Conservation (phyloP, 78 protist species). For the Andalucia godoyi region DNA sequence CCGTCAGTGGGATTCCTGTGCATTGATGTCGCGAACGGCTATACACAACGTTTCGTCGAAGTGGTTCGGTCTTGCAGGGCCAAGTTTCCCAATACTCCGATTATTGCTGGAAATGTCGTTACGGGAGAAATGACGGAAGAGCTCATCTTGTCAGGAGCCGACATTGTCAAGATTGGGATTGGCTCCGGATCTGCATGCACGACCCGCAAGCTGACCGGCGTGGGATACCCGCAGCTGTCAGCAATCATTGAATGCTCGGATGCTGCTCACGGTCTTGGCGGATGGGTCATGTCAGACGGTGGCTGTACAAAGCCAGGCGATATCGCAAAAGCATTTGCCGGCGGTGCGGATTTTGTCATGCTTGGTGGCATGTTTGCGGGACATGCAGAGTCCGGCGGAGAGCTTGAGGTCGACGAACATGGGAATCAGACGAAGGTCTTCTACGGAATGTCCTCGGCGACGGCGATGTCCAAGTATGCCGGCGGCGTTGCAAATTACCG, state of each 20-base stretch:
- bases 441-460: constrained; percentile 41
- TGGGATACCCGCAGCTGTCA: constrained; percentile 71
- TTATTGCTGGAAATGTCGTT: constrained; percentile 82
- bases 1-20: neutral
- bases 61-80: constrained; percentile 16
- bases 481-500: constrained; percentile 53
- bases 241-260: constrained; percentile 64
- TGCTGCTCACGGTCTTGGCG: constrained; percentile 41
- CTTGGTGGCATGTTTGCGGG: constrained; percentile 92
- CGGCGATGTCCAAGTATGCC: constrained; percentile 38
- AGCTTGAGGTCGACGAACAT: no score
- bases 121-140: constrained; percentile 54
- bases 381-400: constrained; percentile 87
- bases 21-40: constrained; percentile 53
- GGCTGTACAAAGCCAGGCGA: constrained; percentile 80
- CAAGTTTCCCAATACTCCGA: constrained; percentile 14
- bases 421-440: no score
- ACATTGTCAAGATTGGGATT: constrained; percentile 87
- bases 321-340: constrained; percentile 78
- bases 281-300: constrained; percentile 91
- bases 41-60: constrained; percentile 34
- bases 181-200: constrained; percentile 92
- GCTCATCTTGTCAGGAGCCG: constrained; percentile 79
- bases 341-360: constrained; percentile 85
- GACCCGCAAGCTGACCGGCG: constrained; percentile 79